Evolutionary conservation across 202 grass and related monocot species (phyloP), one percentile per base, ranked within the genome.

Genomic region (Panicum virgatum): DNA sequence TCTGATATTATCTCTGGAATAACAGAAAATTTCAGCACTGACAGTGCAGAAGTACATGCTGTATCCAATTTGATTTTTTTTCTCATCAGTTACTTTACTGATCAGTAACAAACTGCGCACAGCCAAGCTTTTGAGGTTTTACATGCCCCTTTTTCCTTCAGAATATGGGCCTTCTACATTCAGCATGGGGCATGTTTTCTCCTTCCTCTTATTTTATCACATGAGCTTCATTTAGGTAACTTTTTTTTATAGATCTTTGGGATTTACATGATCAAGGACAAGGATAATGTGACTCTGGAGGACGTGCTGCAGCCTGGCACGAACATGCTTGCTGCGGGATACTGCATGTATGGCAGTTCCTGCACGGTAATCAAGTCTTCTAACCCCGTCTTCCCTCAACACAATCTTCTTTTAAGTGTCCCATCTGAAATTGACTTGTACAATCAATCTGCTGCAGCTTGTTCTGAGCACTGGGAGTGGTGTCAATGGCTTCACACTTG

Each of bases 311-410:
- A 88, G 82, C 90, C 96, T 12, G 96, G 96, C 60, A 98, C 91
- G 44, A 75, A 91, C 72, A 98, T 98, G 96, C 64, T 98, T 64
- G 96, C 92, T 73, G 92, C 92, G 46, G 96, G 96, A 16, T 98
- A 98, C 88, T 98, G 96, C 85, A 98, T 98, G 96, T 98, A 98
- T 26, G 96, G 96, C 7, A 98, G 96, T 90, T 98, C 96, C 53
- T 98, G 96, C 90, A 93, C 85, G 79, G 96, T 98, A 96, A 91
- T 62, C 53, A 48, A 61, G 1, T 26, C 19, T 13, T 32, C 46
- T 40, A 15, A 57, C 53, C 7, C 20, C 40, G n/a, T 66, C 25
- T 11, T 10, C 15, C 3, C 5, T 15, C 42, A 50, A 59, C 9
- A 85, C 51, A 75, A 52, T 36, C 62, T 18, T 59, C 19, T 25